Evolutionary conservation across 371 early-diverging fungal genomes (phyloP).

Genomic region (Massospora cicadina): DNA sequence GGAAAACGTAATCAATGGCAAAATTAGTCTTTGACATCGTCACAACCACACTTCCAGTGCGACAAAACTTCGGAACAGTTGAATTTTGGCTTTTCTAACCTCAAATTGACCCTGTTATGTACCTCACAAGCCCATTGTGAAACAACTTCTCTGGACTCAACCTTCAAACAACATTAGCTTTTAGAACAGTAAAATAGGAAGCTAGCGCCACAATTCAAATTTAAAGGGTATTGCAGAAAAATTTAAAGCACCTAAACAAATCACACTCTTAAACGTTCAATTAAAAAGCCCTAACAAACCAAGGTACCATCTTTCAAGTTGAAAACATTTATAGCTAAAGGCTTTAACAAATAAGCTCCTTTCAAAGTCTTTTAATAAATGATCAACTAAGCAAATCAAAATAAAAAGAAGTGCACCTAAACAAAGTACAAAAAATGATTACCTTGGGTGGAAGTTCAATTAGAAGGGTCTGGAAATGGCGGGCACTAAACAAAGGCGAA

Average conservation of each 20-base stretch:
- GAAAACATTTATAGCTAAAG: no score
- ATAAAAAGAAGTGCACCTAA: neutral
- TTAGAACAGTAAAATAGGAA: no score
- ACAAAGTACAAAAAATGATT: neutral
- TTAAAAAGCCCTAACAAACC: no score
- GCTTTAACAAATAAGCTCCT: no score
- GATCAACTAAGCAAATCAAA: neutral
- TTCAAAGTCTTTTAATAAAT: no score
- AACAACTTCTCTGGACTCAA: constrained; percentile 47
- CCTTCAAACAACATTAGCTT: no score
- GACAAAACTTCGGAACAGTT: constrained; percentile 75
- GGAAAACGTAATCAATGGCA: no score
- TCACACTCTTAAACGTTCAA: no score
- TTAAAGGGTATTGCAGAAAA: no score
- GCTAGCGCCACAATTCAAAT: no score
- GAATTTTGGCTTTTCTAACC: constrained; percentile 71
- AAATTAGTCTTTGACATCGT: constrained; percentile 16
- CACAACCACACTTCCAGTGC: constrained; percentile 84
- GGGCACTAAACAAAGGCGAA: constrained; percentile 32
- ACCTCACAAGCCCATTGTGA: constrained; percentile 86
- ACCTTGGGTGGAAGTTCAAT: constrained; percentile 73
- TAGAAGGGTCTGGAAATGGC: constrained; percentile 66
- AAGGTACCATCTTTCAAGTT: no score
- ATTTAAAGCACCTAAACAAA: no score
- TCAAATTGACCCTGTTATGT: constrained; percentile 93